Evolutionary conservation across 2,329 filamentous ascomycete species (phyloP).

Genomic region (Apiospora rasikravindrae): DNA sequence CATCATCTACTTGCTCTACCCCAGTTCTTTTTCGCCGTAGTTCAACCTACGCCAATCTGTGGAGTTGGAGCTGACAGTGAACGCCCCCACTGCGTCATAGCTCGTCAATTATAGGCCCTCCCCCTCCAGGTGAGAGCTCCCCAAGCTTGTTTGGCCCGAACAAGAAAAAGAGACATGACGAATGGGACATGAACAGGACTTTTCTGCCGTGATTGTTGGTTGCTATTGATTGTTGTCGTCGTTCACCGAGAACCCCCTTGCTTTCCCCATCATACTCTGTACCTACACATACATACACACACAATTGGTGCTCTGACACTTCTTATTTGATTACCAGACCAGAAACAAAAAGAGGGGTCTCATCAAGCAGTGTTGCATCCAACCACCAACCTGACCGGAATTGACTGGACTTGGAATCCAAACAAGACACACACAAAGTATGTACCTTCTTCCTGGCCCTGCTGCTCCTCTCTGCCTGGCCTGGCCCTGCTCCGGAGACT

Average conservation of each 20-base stretch:
- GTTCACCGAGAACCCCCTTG: not conserved
- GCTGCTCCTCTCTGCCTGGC: too few relatives aligned
- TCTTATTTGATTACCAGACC: not conserved
- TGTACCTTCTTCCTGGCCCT: not conserved
- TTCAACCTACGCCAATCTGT: not conserved
- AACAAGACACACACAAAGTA: not conserved
- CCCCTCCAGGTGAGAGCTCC: slow-evolving; percentile 1
- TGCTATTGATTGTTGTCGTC: not conserved
- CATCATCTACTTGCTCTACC: not conserved
- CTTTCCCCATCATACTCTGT: not conserved
- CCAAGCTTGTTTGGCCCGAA: not conserved
- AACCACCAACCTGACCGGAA: not conserved
- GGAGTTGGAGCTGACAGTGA: not conserved
- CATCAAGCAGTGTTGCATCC: not conserved
- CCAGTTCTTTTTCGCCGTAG: not conserved
- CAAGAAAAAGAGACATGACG: not conserved
- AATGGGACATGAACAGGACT: not conserved
- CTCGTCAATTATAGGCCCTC: not conserved
- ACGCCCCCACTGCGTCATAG: slow-evolving; percentile 15
- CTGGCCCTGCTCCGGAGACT: not conserved
- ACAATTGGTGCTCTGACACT: not conserved
- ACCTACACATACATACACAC: not conserved
- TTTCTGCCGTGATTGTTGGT: not conserved
- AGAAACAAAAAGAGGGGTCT: not conserved
- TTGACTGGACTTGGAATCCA: too few relatives aligned